These are phyloP conservation scores for Aspergillus ochraceoroseus DNA, from an alignment of 2,329 filamentous ascomycete species.

Conservation along the genomic window DNA sequence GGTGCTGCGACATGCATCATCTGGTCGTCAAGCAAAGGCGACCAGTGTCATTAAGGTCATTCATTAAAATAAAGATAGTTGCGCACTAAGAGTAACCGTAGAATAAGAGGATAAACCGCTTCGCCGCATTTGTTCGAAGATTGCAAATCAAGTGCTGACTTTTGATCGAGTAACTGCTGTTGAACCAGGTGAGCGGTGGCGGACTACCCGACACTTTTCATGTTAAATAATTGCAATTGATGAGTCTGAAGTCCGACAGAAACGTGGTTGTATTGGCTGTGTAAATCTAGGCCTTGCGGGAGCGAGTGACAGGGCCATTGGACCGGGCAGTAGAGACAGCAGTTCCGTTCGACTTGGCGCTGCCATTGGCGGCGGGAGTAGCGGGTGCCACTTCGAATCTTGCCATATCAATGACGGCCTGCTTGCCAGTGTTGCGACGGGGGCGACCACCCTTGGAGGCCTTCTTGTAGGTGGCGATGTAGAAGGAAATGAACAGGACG, in stretches of 20 bases:
- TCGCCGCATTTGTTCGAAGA: neutral
- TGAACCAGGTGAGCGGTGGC: too few species aligned
- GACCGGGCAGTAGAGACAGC: conserved; percentile 39
- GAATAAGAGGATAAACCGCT: conserved; percentile 6
- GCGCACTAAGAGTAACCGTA: conserved; percentile 14
- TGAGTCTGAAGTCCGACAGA: too few species aligned
- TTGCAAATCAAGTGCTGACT: neutral
- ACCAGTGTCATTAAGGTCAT: conserved; percentile 29
- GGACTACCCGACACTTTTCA: too few species aligned
- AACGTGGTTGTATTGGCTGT: neutral
- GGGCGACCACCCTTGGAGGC: conserved; percentile 45
- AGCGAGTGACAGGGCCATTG: conserved; percentile 45
- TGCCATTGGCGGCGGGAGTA: conserved; percentile 27
- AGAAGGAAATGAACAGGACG: conserved; percentile 98
- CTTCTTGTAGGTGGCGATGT: conserved; percentile 90
- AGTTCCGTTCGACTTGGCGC: conserved; percentile 29
- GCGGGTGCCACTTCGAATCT: conserved; percentile 57
- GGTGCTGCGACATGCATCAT: conserved; percentile 21
- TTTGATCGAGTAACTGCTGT: too few species aligned
- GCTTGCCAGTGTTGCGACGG: conserved; percentile 64
- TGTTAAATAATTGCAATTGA: neutral
- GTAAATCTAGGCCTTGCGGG: conserved; percentile 44
- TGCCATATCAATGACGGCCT: conserved; percentile 79
- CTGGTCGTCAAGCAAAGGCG: conserved; percentile 22
- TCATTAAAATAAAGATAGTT: conserved; percentile 28